Evolutionary conservation across 495 filamentous ascomycete species (phyloP).

Genomic region (Penicillium roqueforti): DNA sequence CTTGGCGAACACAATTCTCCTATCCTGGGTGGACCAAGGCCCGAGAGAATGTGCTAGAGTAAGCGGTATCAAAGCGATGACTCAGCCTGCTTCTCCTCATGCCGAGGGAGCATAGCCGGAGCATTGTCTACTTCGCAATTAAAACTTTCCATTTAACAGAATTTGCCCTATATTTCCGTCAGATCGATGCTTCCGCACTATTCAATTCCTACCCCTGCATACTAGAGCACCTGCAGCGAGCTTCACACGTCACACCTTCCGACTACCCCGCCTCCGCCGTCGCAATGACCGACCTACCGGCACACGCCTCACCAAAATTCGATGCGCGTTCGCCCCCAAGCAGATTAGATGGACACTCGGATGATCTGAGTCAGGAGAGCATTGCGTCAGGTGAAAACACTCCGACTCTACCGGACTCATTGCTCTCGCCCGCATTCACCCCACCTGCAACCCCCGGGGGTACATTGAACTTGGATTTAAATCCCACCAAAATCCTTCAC

Average conservation of each 20-base stretch:
- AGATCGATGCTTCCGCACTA: not conserved
- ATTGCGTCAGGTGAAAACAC: constrained; percentile 27
- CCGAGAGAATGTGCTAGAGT: constrained; percentile 10
- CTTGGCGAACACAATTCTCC: not conserved
- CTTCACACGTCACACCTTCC: not conserved
- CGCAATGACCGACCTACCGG: constrained; percentile 49
- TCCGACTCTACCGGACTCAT: constrained; percentile 44
- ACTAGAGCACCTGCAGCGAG: not conserved
- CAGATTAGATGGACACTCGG: constrained; percentile 14
- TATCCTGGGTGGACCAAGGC: not conserved
- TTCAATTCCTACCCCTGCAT: constrained; percentile 1
- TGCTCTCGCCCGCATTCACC: constrained; percentile 75
- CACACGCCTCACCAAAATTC: constrained; percentile 50
- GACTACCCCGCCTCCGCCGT: constrained; percentile 9
- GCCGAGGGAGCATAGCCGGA: constrained; percentile 16
- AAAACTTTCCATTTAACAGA: constrained; percentile 5
- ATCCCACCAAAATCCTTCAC: constrained; percentile 40
- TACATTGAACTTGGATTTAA: constrained; percentile 39
- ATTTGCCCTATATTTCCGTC: not conserved
- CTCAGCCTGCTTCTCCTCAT: constrained; percentile 2
- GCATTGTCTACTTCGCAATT: constrained; percentile 19
- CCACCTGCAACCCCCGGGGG: constrained; percentile 71
- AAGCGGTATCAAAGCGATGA: not conserved
- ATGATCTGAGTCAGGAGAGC: constrained; percentile 24
- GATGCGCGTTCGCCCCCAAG: constrained; percentile 35